These are phyloP conservation scores for Cryptococcus amylolentus DNA, from an alignment of 1,284 basidiomycete genomes.

Conservation along the genomic window DNA sequence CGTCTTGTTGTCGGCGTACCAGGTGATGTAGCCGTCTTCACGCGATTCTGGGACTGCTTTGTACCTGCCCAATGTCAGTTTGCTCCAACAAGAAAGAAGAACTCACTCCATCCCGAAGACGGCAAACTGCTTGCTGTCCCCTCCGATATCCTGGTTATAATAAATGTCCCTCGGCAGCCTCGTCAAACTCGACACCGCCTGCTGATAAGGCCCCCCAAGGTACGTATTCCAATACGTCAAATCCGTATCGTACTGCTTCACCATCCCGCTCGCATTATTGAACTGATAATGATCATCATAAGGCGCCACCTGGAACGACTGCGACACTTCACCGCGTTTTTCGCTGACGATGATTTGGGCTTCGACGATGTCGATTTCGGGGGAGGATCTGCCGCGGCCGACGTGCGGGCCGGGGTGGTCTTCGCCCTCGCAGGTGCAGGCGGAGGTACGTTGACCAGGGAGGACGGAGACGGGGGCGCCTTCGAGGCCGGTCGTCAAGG, in stretches of 20 bases:
- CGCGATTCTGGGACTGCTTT: slow-evolving; percentile 59
- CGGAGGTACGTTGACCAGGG: slow-evolving; percentile 54
- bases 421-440: slow-evolving; percentile 56
- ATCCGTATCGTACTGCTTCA: slow-evolving; percentile 32
- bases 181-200: slow-evolving; percentile 63
- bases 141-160: slow-evolving; percentile 11
- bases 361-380: slow-evolving; percentile 69
- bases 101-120: slow-evolving; percentile 44
- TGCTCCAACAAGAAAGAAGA: neutral
- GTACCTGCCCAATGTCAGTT: slow-evolving; percentile 51
- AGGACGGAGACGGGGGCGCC: slow-evolving; percentile 40
- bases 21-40: slow-evolving; percentile 61
- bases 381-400: slow-evolving; percentile 56
- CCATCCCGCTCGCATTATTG: slow-evolving; percentile 53
- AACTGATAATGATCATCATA: slow-evolving; percentile 64
- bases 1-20: slow-evolving; percentile 59
- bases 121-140: slow-evolving; percentile 7
- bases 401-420: slow-evolving; percentile 64
- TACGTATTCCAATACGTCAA: slow-evolving; percentile 69
- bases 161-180: slow-evolving; percentile 55
- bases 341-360: slow-evolving; percentile 50
- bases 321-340: slow-evolving; percentile 21
- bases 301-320: slow-evolving; percentile 35
- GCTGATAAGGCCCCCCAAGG: slow-evolving; percentile 71
- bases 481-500: slow-evolving; percentile 42